A percentile compares a stretch with the other conserved stretches of the same genome.
phyloP scores from a whole-genome alignment of 176 grass and related monocot species.

The Aegilops tauschii region DNA sequence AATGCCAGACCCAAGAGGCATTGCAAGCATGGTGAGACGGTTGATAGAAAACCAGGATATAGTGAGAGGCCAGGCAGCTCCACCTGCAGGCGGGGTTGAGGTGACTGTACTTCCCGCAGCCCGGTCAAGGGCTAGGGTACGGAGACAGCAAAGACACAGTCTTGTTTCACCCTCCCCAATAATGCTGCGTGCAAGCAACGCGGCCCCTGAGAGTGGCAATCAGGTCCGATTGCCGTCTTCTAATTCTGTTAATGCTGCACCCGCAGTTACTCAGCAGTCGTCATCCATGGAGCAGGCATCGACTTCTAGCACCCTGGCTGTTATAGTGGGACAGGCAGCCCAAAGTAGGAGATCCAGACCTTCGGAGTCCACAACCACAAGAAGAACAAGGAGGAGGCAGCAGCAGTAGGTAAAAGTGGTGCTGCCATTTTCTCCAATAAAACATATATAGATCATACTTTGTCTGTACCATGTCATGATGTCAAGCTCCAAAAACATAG shows the following conservation, averaged over 20 bases:
- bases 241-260: not conserved
- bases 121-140: slow-evolving; percentile 32
- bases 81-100: slow-evolving; percentile 7
- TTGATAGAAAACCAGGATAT: slow-evolving; percentile 42
- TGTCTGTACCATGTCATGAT: not conserved
- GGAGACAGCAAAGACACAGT: slow-evolving; percentile 34
- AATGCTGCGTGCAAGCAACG: not conserved
- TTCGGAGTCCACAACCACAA: slow-evolving; percentile 8
- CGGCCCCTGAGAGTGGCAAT: not conserved
- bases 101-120: slow-evolving; percentile 1
- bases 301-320: slow-evolving; percentile 41
- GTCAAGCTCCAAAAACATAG: not conserved
- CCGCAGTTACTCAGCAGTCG: slow-evolving; percentile 4
- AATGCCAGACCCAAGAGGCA: slow-evolving; percentile 24
- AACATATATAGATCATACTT: slow-evolving; percentile 12
- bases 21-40: slow-evolving; percentile 31
- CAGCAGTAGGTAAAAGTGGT: slow-evolving; percentile 16
- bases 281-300: slow-evolving; percentile 46
- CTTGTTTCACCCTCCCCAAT: slow-evolving; percentile 5
- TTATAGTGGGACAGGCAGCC: slow-evolving; percentile 14
- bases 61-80: slow-evolving; percentile 27
- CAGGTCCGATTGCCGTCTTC: slow-evolving; percentile 1
- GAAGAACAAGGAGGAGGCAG: slow-evolving; percentile 42
- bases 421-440: slow-evolving; percentile 10
- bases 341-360: slow-evolving; percentile 27